These are phyloP conservation scores for Zoysia matrella DNA, from an alignment of 202 grass and related monocot genomes.

Conservation along the genomic window DNA sequence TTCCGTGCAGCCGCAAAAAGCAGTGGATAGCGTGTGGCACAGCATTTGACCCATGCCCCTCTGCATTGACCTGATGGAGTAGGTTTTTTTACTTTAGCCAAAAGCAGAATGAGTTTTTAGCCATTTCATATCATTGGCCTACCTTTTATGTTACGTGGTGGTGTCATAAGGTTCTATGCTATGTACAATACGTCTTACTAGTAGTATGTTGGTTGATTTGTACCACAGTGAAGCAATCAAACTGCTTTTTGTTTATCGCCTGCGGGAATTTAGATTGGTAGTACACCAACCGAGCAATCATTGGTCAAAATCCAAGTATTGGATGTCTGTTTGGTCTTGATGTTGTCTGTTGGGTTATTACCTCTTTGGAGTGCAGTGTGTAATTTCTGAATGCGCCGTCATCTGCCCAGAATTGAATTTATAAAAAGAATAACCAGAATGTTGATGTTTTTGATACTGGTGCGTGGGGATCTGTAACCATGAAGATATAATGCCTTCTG, in stretches of 20 bases:
- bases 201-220: background rate
- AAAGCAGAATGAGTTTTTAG: constrained; percentile 22
- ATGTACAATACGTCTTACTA: constrained; percentile 20
- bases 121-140: constrained; percentile 30
- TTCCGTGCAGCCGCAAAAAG: constrained; percentile 63
- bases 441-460: constrained; percentile 26
- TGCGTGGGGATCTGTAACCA: constrained; percentile 4
- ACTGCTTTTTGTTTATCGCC: constrained; percentile 11
- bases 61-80: constrained; percentile 63
- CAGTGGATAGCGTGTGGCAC: constrained; percentile 90
- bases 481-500: background rate
- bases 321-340: constrained; percentile 26
- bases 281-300: constrained; percentile 18
- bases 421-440: background rate
- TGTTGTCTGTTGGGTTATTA: constrained; percentile 19
- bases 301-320: background rate
- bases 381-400: too few relatives aligned
- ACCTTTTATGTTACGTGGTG: constrained; percentile 26
- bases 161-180: constrained; percentile 31
- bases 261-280: constrained; percentile 19
- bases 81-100: constrained; percentile 30
- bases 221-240: constrained; percentile 29
- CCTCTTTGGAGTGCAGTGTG: constrained; percentile 11
- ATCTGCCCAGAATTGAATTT: too few relatives aligned
- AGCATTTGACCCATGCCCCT: constrained; percentile 71